Percentiles rank a stretch among this genome's conserved stretches.
Evolutionary conservation across 768 basidiomycete genomes (phyloP).

Genomic region (Rhodotorula sphaerocarpa): DNA sequence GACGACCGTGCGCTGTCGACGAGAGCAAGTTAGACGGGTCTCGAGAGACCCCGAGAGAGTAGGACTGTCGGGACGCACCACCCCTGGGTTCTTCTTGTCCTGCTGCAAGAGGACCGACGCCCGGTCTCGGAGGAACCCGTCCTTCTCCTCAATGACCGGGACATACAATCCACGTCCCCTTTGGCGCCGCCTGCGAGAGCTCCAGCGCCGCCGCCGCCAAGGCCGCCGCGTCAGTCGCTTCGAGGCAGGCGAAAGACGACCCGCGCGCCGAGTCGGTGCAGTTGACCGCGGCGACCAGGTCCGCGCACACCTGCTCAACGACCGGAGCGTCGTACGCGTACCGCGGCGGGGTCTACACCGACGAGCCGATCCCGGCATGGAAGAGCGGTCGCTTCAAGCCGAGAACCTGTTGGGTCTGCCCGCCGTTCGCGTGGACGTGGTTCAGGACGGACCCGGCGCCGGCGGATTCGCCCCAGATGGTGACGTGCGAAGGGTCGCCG

Average conservation of each 20-base stretch:
- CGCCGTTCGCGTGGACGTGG: constrained; percentile 1
- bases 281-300: too few species aligned
- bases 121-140: not conserved
- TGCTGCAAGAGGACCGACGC: not conserved
- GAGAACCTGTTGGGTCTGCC: not conserved
- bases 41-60: too few species aligned
- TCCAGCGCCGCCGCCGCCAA: too few species aligned
- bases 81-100: not conserved
- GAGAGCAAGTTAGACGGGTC: too few species aligned
- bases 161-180: not conserved
- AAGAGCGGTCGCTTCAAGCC: not conserved
- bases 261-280: too few species aligned
- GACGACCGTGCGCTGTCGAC: too few species aligned
- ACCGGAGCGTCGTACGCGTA: not conserved
- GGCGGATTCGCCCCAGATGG: constrained; percentile 1
- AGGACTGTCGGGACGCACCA: too few species aligned
- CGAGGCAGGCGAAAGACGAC: too few species aligned
- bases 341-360: not conserved
- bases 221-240: not conserved
- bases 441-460: not conserved
- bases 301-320: too few species aligned
- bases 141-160: not conserved
- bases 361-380: not conserved
- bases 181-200: too few species aligned
- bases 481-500: constrained; percentile 4